Conservation (phyloP, 2,329 filamentous ascomycete species). For the Thermothelomyces thermophilus region DNA sequence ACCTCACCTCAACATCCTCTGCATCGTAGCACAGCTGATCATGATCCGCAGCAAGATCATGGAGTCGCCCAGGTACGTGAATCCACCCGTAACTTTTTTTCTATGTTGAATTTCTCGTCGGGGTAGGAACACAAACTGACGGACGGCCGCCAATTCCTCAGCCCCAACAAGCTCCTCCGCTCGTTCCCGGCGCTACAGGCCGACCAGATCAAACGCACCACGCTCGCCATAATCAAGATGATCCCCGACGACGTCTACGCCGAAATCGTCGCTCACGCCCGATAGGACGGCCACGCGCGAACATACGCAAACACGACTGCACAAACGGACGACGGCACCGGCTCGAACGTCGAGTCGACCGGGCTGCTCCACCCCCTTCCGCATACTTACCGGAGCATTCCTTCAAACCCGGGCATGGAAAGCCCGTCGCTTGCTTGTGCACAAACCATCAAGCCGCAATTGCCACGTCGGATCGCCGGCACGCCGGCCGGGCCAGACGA, state of each 20-base stretch:
- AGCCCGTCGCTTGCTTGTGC: too few relatives aligned
- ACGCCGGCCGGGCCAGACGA: too few relatives aligned
- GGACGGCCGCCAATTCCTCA: too few relatives aligned
- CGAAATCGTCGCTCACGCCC: conserved; percentile 82
- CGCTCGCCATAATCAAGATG: conserved; percentile 79
- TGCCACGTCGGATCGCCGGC: too few relatives aligned
- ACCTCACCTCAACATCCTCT: conserved; percentile 87
- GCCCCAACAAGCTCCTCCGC: conserved; percentile 86
- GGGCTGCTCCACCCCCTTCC: too few relatives aligned
- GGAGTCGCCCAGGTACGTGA: conserved; percentile 69
- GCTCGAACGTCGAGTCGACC: too few relatives aligned
- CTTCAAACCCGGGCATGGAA: too few relatives aligned
- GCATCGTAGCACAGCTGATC: conserved; percentile 91
- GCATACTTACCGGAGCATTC: too few relatives aligned
- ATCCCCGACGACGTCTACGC: conserved; percentile 87
- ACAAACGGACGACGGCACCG: not conserved
- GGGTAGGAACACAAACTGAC: too few relatives aligned
- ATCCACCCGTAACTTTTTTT: not conserved
- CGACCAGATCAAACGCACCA: conserved; percentile 75
- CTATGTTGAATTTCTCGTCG: not conserved
- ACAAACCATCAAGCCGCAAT: too few relatives aligned
- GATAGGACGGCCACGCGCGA: conserved; percentile 8
- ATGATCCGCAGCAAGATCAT: conserved; percentile 80
- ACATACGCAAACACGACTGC: not conserved
- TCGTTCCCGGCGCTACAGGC: conserved; percentile 81